Conservation (phyloP, 352 stramenopile genomes). For the Globisporangium nagaii region DNA sequence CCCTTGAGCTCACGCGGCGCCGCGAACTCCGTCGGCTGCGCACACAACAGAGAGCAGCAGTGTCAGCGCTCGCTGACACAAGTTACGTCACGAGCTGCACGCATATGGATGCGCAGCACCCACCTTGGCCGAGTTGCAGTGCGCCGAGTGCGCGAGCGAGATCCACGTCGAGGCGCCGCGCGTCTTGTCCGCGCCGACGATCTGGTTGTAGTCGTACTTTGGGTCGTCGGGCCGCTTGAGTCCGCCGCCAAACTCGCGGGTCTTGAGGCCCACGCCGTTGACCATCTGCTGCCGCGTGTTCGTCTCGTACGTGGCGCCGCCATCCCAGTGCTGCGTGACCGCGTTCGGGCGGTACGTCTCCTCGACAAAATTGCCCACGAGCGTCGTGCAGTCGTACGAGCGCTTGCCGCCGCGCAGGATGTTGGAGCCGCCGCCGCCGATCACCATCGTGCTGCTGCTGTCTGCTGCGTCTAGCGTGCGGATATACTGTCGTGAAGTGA, state of each 20-base stretch:
- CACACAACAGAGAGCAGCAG: not conserved
- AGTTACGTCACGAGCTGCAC: not conserved
- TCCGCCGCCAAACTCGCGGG: constrained; percentile 41
- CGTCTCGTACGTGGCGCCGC: constrained; percentile 46
- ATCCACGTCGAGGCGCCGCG: constrained; percentile 40
- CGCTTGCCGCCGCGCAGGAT: constrained; percentile 77
- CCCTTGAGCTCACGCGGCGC: constrained; percentile 58
- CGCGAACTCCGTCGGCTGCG: constrained; percentile 55
- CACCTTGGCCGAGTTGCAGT: constrained; percentile 46
- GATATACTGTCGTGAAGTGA: no score
- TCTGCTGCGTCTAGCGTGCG: no score
- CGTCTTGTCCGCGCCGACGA: constrained; percentile 62
- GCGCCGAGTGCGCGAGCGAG: constrained; percentile 48
- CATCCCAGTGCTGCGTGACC: constrained; percentile 30
- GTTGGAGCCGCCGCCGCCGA: constrained; percentile 66
- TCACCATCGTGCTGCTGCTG: constrained; percentile 19
- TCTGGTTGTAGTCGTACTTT: constrained; percentile 64
- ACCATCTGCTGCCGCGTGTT: constrained; percentile 57
- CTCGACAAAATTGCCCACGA: constrained; percentile 81
- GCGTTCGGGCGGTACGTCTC: constrained; percentile 61
- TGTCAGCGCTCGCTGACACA: not conserved
- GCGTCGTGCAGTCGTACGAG: constrained; percentile 70
- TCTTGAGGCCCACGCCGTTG: constrained; percentile 24
- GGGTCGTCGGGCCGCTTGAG: constrained; percentile 44
- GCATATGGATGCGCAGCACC: not conserved